Percentiles rank a stretch among this genome's conserved stretches.
Evolutionary conservation across 225 moss, liverwort and hornwort species (phyloP).

Genomic region (Climacium dendroides): DNA sequence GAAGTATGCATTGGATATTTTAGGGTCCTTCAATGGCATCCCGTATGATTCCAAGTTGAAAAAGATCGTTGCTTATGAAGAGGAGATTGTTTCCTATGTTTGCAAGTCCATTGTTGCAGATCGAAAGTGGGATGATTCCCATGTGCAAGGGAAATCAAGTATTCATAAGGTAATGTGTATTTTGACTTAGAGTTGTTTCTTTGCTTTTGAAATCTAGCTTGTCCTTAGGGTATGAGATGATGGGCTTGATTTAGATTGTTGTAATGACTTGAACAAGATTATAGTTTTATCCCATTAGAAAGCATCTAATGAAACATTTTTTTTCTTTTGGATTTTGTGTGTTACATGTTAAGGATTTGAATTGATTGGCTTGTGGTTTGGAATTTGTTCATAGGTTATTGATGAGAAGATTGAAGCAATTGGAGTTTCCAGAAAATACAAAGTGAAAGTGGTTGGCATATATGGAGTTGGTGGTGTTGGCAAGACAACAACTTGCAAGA

Average conservation of each 20-base stretch:
- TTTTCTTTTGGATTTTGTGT: too few species aligned
- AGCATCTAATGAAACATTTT: too few species aligned
- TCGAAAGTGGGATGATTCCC: background rate
- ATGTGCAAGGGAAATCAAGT: background rate
- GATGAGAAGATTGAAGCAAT: background rate
- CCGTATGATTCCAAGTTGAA: fast-evolving
- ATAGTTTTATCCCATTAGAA: too few species aligned
- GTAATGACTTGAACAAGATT: too few species aligned
- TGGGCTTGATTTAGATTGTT: too few species aligned
- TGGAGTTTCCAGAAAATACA: background rate
- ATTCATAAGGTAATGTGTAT: background rate
- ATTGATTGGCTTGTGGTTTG: too few species aligned
- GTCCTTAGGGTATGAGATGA: too few species aligned
- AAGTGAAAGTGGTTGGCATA: background rate
- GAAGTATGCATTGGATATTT: background rate
- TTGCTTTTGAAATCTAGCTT: too few species aligned
- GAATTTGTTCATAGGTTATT: background rate
- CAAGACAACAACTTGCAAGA: background rate
- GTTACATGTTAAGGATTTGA: too few species aligned
- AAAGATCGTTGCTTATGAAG: background rate
- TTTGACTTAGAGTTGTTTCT: too few species aligned
- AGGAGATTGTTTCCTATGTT: background rate
- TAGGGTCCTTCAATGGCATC: background rate
- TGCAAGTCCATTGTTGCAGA: background rate
- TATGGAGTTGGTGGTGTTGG: background rate